A percentile compares a stretch with the other conserved stretches of the same genome.
phyloP scores from a whole-genome alignment of 345 rosid genomes.

The Citrus cavaleriei region DNA sequence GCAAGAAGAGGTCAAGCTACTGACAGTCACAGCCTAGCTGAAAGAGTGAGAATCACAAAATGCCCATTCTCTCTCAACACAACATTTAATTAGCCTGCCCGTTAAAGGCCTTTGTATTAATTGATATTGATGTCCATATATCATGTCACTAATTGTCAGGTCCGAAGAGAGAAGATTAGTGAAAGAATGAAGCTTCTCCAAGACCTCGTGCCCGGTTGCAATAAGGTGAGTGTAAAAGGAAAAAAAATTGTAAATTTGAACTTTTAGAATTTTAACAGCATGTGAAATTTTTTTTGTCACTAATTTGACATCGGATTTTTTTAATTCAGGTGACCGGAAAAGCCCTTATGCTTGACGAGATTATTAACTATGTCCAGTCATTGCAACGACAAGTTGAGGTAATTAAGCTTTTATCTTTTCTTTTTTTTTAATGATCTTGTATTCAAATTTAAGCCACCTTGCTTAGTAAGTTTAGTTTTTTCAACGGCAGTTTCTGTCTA shows the following conservation, averaged over 20 bases:
- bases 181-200: constrained; percentile 97
- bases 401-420: constrained; percentile 3
- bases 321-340: constrained; percentile 65
- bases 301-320: neutral
- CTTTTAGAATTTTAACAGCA: neutral
- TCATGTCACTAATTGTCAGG: constrained; percentile 30
- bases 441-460: neutral
- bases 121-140: neutral
- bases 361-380: constrained; percentile 44
- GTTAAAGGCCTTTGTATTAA: neutral
- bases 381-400: constrained; percentile 78
- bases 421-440: neutral
- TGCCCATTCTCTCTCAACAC: neutral
- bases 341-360: constrained; percentile 53
- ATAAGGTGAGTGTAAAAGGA: constrained; percentile 45
- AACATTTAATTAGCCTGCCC: neutral
- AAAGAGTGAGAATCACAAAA: constrained; percentile 54
- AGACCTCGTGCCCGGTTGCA: constrained; percentile 97
- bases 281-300: neutral
- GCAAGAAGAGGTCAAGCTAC: constrained; percentile 97
- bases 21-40: constrained; percentile 94
- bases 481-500: constrained; percentile 73
- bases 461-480: constrained; percentile 3
- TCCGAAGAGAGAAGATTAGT: constrained; percentile 91
- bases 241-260: neutral